Base-by-base conservation (phyloP, 192 early-diverging fungal genomes). In the Coemansia aciculifera region DNA sequence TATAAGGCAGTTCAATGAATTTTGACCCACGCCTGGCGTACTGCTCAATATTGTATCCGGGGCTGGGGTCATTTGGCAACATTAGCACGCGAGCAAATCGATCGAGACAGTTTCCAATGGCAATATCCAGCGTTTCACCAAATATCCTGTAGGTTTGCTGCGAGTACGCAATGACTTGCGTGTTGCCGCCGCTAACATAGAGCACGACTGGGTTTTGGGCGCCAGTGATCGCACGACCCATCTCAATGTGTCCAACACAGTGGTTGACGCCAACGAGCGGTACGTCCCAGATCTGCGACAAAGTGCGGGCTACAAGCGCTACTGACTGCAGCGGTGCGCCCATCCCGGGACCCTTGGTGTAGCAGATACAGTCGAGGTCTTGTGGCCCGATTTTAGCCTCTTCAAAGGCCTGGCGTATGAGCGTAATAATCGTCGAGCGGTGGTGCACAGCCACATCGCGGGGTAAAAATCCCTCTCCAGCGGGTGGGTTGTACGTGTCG, bases 321-420 rank as follows among this genome's bases (percentile, higher is more conserved):
- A 96, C 94, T 2, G 92, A 92, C 21, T 86, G 85, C 65, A 99
- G 77, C 1, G 98, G 98, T n/a, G 93, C 94, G 3, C 93, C 96
- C 96, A 99, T 99, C 1, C 98, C 98, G 11, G 98, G 98, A 0
- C 97, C 97, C 88, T 99, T 97, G 27, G 98, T 99, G 71, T 91
- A 99, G 76, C 95, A 97, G 43, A 99, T 96, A 51, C 90, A 90
- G 73, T 94, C 91, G 59, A 99, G 86, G 51, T 98, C 93, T 4
- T 83, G 69, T 24, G 83, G 86, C n/a, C 79, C 84, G 43, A 98
- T 57, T 2, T 86, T 82, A 19, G 96, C 95, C 5, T 90, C 89
- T 21, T 74, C 70, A 32, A 99, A 71, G 15, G 98, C 96, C 59
- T 92, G 79, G 56, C 87, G 70, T 19, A 95, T 72, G 1, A 99